Conservation (phyloP, 2,329 filamentous ascomycete species). For the Aspergillus texensis region DNA sequence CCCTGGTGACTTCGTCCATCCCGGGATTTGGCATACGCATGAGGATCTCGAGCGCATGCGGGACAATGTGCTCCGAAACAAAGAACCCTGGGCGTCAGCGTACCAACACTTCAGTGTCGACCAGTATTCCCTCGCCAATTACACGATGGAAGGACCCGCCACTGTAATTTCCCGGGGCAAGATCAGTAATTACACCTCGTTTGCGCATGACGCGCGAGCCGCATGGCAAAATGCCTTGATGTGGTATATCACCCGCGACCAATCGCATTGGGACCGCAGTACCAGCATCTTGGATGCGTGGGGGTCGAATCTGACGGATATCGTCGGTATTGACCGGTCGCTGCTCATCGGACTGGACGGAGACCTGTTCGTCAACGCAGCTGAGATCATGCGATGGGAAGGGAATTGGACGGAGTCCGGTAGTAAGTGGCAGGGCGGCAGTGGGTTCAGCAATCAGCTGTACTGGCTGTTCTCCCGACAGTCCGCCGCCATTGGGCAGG, state of each 20-base stretch:
- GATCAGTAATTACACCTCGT: constrained; percentile 41
- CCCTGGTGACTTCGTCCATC: constrained; percentile 19
- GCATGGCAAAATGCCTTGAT: constrained; percentile 47
- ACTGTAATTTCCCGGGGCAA: constrained; percentile 26
- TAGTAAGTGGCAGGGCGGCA: constrained; percentile 36
- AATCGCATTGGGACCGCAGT: constrained; percentile 37
- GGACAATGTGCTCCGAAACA: constrained; percentile 13
- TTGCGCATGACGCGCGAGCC: constrained; percentile 41
- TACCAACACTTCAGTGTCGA: constrained; percentile 36
- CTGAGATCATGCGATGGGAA: constrained; percentile 51
- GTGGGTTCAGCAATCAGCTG: constrained; percentile 43
- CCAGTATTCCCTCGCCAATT: constrained; percentile 25
- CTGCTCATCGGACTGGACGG: constrained; percentile 45
- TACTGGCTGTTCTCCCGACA: constrained; percentile 48
- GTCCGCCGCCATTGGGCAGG: constrained; percentile 43
- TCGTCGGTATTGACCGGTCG: constrained; percentile 28
- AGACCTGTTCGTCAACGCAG: constrained; percentile 45
- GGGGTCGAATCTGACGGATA: constrained; percentile 19
- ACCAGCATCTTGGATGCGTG: constrained; percentile 41
- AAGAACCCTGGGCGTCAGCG: constrained; percentile 32
- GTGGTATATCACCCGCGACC: constrained; percentile 47
- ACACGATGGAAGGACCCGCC: constrained; percentile 13
- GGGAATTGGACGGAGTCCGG: constrained; percentile 43
- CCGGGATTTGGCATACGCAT: constrained; percentile 30
- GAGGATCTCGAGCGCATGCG: constrained; percentile 26